These are phyloP conservation scores for Monosporascus sp. DNA, from an alignment of 2,329 filamentous ascomycete genomes.

Conservation along the genomic window DNA sequence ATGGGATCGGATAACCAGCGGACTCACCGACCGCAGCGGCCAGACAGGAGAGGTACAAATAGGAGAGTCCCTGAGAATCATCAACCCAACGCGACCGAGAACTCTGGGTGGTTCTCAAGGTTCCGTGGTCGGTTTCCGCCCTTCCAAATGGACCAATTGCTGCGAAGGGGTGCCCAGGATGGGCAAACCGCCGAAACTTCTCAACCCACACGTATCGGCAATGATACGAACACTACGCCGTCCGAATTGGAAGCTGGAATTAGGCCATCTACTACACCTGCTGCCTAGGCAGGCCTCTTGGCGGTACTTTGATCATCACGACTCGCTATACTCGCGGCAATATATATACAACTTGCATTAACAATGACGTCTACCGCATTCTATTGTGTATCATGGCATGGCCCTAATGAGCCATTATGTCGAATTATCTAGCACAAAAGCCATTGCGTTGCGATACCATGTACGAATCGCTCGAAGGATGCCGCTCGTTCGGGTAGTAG, in stretches of 20 bases:
- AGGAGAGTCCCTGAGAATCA: slow-evolving; percentile 4
- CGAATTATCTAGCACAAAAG: not conserved
- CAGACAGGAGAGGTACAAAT: slow-evolving; percentile 11
- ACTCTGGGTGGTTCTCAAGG: slow-evolving; percentile 15
- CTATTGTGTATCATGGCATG: slow-evolving; percentile 1
- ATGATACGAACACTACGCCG: slow-evolving; percentile 29
- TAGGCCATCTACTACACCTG: slow-evolving; percentile 16
- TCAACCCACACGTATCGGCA: slow-evolving; percentile 2
- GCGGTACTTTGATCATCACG: not conserved
- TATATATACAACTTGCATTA: slow-evolving; percentile 1
- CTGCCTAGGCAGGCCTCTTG: too few species aligned
- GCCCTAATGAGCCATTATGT: not conserved
- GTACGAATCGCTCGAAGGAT: not conserved
- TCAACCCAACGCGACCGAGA: slow-evolving; percentile 3
- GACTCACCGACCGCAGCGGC: slow-evolving; percentile 9
- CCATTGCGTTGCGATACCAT: not conserved
- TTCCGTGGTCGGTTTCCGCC: slow-evolving; percentile 22
- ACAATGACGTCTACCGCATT: not conserved
- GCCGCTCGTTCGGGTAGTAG: not conserved
- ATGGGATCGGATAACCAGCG: slow-evolving; percentile 6
- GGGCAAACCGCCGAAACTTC: slow-evolving; percentile 8
- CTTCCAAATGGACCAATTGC: slow-evolving; percentile 16
- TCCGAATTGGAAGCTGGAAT: slow-evolving; percentile 42
- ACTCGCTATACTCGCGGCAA: not conserved
- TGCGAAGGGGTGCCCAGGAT: slow-evolving; percentile 19